Conservation (phyloP, 108 stramenopile genomes). For the Cyclotella baltica region DNA sequence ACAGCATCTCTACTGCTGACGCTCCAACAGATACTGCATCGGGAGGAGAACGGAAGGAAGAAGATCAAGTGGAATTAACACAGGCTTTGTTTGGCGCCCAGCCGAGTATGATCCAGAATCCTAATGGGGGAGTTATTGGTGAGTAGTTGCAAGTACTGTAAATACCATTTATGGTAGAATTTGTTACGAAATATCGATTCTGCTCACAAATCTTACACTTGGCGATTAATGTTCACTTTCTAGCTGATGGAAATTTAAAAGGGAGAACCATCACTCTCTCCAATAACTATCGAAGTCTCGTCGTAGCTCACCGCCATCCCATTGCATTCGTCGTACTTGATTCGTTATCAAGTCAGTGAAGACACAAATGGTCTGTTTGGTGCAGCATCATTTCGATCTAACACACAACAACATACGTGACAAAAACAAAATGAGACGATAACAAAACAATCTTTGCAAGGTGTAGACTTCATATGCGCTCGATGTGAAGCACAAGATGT, state of each 20-base stretch:
- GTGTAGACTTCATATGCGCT: no score
- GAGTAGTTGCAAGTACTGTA: neutral
- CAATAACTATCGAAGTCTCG: slow-evolving; percentile 57
- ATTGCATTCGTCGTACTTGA: slow-evolving; percentile 77
- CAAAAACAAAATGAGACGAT: no score
- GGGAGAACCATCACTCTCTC: slow-evolving; percentile 71
- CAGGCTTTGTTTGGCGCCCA: slow-evolving; percentile 24
- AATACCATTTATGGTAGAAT: no score
- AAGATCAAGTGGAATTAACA: slow-evolving; percentile 34
- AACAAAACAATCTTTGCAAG: no score
- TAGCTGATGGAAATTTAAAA: slow-evolving; percentile 70
- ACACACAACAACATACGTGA: no score
- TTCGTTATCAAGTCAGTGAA: neutral
- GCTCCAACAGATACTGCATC: no score
- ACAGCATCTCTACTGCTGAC: no score
- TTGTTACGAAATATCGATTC: no score
- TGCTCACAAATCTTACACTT: neutral
- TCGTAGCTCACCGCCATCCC: slow-evolving; percentile 84
- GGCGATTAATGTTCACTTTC: no score
- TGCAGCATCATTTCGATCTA: no score
- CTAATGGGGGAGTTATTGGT: slow-evolving; percentile 33
- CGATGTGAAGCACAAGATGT: no score
- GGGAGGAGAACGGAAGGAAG: slow-evolving; percentile 6
- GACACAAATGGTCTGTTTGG: no score
- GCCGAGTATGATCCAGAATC: slow-evolving; percentile 9